These are phyloP conservation scores for Diaporthe helianthi DNA, from an alignment of 2,329 filamentous ascomycete species.

Conservation along the genomic window DNA sequence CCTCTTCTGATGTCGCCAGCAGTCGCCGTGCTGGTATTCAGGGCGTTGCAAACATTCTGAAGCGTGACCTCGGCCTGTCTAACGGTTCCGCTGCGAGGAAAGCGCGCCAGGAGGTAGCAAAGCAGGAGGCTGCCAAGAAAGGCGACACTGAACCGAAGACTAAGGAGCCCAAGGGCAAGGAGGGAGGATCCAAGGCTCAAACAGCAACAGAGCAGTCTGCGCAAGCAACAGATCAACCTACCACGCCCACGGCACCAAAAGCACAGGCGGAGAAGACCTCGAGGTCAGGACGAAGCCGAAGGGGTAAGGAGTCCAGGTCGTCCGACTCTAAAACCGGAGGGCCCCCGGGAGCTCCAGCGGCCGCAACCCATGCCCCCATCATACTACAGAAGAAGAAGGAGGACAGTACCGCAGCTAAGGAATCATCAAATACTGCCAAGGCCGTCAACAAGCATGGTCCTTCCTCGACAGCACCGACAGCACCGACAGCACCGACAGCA, in stretches of 20 bases:
- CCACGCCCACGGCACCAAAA: conserved; percentile 43
- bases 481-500: conserved; percentile 40
- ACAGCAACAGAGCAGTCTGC: conserved; percentile 33
- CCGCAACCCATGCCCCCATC: conserved; percentile 43
- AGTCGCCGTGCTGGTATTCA: conserved; percentile 67
- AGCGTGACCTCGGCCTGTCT: conserved; percentile 70
- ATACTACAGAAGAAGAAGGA: conserved; percentile 49
- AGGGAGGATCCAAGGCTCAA: conserved; percentile 31
- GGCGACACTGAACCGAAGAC: conserved; percentile 56
- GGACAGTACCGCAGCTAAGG: conserved; percentile 38
- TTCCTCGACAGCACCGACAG: conserved; percentile 36
- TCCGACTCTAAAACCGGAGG: conserved; percentile 39
- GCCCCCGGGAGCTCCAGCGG: conserved; percentile 39
- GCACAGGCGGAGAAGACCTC: conserved; percentile 34
- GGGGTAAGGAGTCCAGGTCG: conserved; percentile 31
- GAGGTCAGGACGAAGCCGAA: conserved; percentile 38
- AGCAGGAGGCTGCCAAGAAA: conserved; percentile 41
- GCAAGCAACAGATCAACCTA: conserved; percentile 29
- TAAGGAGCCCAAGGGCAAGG: conserved; percentile 44
- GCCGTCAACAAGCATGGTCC: conserved; percentile 39
- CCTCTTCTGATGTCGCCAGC: conserved; percentile 53
- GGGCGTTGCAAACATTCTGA: conserved; percentile 68
- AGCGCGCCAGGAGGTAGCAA: conserved; percentile 64
- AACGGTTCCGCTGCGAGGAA: conserved; percentile 68
- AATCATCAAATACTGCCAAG: conserved; percentile 34